Conservation (phyloP, 2,329 filamentous ascomycete genomes). For the Exophiala alcalophila region DNA sequence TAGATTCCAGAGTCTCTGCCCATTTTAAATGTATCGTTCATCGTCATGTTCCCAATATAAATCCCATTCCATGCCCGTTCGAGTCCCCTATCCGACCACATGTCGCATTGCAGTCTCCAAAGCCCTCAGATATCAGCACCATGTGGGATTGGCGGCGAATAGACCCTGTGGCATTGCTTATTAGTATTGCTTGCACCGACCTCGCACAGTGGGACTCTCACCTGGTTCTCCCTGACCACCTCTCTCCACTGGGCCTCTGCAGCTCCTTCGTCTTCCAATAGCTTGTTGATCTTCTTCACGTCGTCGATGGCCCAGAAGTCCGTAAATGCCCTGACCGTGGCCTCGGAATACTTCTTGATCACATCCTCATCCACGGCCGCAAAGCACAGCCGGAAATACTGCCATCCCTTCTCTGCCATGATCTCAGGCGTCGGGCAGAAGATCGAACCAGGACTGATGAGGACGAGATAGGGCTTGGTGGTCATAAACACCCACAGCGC, state of each 20-base stretch:
- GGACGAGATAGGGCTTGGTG: constrained; percentile 64
- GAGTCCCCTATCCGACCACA: too few relatives aligned
- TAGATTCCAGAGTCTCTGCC: too few relatives aligned
- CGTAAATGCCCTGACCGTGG: constrained; percentile 66
- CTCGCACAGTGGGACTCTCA: constrained; percentile 15
- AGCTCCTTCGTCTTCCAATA: constrained; percentile 46
- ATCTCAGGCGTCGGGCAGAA: constrained; percentile 68
- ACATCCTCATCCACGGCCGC: constrained; percentile 74
- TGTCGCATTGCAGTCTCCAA: too few relatives aligned
- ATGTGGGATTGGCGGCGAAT: constrained; percentile 19
- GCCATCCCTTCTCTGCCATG: constrained; percentile 59
- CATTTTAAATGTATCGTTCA: too few relatives aligned
- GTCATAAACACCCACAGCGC: constrained; percentile 72
- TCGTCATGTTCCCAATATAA: too few relatives aligned
- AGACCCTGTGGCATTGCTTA: constrained; percentile 10
- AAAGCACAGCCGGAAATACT: constrained; percentile 77
- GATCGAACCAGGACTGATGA: constrained; percentile 68
- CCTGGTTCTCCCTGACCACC: constrained; percentile 12
- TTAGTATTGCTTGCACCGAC: too few relatives aligned
- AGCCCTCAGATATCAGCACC: too few relatives aligned
- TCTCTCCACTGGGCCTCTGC: constrained; percentile 8
- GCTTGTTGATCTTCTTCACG: constrained; percentile 61
- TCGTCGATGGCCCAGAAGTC: constrained; percentile 76
- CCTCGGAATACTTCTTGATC: constrained; percentile 58
- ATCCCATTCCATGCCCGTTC: too few relatives aligned